Evolutionary conservation across 1,284 basidiomycete genomes (phyloP).

Genomic region (Xerocomus minutiporus): DNA sequence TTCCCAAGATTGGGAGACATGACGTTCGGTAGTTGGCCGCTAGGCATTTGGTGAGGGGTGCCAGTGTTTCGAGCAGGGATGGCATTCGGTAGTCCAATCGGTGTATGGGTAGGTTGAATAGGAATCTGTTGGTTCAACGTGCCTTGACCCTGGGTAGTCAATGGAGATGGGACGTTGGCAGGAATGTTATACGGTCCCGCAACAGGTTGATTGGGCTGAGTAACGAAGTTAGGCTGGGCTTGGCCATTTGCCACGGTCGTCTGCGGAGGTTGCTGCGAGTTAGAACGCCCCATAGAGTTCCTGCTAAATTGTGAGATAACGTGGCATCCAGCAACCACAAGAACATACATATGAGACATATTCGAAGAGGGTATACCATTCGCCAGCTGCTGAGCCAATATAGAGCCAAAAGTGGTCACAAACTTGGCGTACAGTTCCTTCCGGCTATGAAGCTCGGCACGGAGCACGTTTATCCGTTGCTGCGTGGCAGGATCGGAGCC

Average conservation of each 20-base stretch:
- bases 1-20: constrained; percentile 27
- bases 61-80: constrained; percentile 28
- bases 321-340: not conserved
- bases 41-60: constrained; percentile 32
- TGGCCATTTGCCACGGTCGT: constrained; percentile 11
- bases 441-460: constrained; percentile 31
- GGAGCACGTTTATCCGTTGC: constrained; percentile 29
- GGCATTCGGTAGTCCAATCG: constrained; percentile 24
- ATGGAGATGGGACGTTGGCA: constrained; percentile 17
- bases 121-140: constrained; percentile 24
- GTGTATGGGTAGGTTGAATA: constrained; percentile 20
- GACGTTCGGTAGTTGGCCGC: constrained; percentile 19
- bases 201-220: constrained; percentile 23
- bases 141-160: constrained; percentile 23
- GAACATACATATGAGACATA: constrained; percentile 28
- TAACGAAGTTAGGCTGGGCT: constrained; percentile 22
- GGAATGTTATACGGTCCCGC: constrained; percentile 24
- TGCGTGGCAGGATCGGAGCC: constrained; percentile 29
- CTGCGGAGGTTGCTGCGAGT: constrained; percentile 21
- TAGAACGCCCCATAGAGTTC: constrained; percentile 16
- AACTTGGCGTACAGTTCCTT: constrained; percentile 39
- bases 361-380: constrained; percentile 22
- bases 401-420: constrained; percentile 17
- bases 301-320: constrained; percentile 16
- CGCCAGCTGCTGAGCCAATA: constrained; percentile 26